Percentiles rank a stretch among this genome's conserved stretches.
These are phyloP conservation scores for Venturia pyrina DNA, from an alignment of 2,329 filamentous ascomycete species.

Conservation along the genomic window DNA sequence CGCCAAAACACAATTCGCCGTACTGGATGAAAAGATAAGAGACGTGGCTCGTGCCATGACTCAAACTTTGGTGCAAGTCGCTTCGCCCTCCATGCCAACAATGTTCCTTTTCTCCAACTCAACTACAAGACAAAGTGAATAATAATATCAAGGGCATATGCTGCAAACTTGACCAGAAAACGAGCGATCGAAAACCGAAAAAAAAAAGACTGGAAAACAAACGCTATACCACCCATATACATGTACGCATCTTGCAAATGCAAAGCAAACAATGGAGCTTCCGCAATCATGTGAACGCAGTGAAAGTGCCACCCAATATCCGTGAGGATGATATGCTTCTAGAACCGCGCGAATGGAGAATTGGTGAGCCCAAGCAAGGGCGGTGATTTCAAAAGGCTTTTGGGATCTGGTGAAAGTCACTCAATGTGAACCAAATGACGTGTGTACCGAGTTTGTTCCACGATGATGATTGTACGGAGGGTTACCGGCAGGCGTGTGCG, in stretches of 20 bases:
- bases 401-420: not conserved
- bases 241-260: not conserved
- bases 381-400: not conserved
- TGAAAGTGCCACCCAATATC: not conserved
- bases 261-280: not conserved
- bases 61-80: not conserved
- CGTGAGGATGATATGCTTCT: not conserved
- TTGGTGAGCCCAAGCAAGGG: not conserved
- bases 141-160: not conserved
- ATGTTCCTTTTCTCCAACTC: not conserved
- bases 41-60: not conserved
- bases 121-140: not conserved
- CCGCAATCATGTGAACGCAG: not conserved
- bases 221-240: not conserved
- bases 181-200: not conserved
- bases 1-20: not conserved
- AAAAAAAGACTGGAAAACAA: not conserved
- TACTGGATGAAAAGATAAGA: not conserved
- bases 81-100: not conserved
- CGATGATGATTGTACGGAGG: not conserved
- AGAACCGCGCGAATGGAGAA: not conserved
- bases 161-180: not conserved
- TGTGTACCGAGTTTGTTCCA: not conserved
- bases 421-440: conserved; percentile 6
- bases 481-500: not conserved